Evolutionary conservation across 129 eudicot genomes (phyloP), one percentile per base, ranked within the genome.

Genomic region (Pulicaria dysenterica): DNA sequence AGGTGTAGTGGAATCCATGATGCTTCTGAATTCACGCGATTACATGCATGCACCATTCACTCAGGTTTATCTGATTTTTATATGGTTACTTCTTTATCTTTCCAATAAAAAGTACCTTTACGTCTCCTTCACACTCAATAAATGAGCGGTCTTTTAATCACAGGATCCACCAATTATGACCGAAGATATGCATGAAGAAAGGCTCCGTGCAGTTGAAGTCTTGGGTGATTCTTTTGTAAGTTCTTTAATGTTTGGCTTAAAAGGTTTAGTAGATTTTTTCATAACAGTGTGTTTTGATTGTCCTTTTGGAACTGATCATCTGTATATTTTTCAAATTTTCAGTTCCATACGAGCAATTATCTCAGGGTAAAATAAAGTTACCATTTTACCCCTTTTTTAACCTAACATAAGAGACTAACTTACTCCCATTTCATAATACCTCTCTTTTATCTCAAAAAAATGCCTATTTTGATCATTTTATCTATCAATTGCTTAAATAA

Each of bases 121-220:
- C 65, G 10, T 43, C 34, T 74, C 10, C 45, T 19, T 49, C 15
- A 51, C 37, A 45, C 5, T 49, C 36, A 24, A 34, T 38, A 43
- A 56, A 43, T 36, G 69, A 58, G 15, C 7, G 15, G 0, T 56
- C 58, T 19, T 43, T 6, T 53, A 44, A 12, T 80, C 41, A 58
- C 71, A 94, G 99, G 96, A 94, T 59, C 82, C 99, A 60, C 99
- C 99, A 67, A 83, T 85, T 12, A 94, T 94, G 99, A 94, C 99
- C 0, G 99, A 94, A 83, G 99, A 94, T 72, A 94, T 94, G 97
- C 99, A 94, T 56, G 99, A 94, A 81, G 99, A 94, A 78, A 87
- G 99, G 62, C 86, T 94, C 56, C 92, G 49, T 39, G 99, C 99
- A 74, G 97, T 90, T 51, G 93, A 88, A 85, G 94, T 89, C 67